Percentiles rank a stretch among this genome's conserved stretches.
These are phyloP conservation scores for Globisporangium carolinianum DNA, from an alignment of 352 stramenopile species.

Conservation along the genomic window DNA sequence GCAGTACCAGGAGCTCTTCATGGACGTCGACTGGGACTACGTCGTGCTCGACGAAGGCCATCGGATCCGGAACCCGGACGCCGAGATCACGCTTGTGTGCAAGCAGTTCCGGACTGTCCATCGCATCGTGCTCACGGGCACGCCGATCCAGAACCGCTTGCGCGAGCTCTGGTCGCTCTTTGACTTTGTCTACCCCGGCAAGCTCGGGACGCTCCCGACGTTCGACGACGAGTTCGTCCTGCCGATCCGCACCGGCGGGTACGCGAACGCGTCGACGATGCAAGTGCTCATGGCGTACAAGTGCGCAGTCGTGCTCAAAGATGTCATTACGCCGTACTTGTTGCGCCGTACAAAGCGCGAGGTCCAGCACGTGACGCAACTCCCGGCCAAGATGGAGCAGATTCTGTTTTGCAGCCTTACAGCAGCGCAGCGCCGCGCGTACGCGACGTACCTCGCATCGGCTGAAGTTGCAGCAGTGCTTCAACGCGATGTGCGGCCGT, in stretches of 20 bases:
- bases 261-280: constrained; percentile 90
- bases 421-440: constrained; percentile 81
- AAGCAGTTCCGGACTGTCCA: constrained; percentile 90
- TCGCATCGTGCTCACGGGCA: constrained; percentile 90
- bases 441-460: constrained; percentile 90
- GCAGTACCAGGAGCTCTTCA: constrained; percentile 86
- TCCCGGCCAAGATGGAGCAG: constrained; percentile 98
- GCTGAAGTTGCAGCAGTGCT: constrained; percentile 90
- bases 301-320: constrained; percentile 93
- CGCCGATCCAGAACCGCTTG: constrained; percentile 93
- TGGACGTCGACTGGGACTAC: constrained; percentile 94
- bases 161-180: constrained; percentile 98
- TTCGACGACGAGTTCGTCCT: constrained; percentile 98
- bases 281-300: constrained; percentile 96
- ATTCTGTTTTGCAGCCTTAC: constrained; percentile 96
- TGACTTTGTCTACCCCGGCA: constrained; percentile 98
- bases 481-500: constrained; percentile 69
- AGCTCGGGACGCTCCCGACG: constrained; percentile 94
- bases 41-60: constrained; percentile 98
- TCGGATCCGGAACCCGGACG: constrained; percentile 97
- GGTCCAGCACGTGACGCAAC: constrained; percentile 83
- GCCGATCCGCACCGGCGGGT: constrained; percentile 93
- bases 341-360: constrained; percentile 94
- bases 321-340: constrained; percentile 96
- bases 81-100: constrained; percentile 93